Evolutionary conservation across 805 yeast genomes (phyloP), one percentile per base, ranked within the genome.

Genomic region (Candida wancherniae): DNA sequence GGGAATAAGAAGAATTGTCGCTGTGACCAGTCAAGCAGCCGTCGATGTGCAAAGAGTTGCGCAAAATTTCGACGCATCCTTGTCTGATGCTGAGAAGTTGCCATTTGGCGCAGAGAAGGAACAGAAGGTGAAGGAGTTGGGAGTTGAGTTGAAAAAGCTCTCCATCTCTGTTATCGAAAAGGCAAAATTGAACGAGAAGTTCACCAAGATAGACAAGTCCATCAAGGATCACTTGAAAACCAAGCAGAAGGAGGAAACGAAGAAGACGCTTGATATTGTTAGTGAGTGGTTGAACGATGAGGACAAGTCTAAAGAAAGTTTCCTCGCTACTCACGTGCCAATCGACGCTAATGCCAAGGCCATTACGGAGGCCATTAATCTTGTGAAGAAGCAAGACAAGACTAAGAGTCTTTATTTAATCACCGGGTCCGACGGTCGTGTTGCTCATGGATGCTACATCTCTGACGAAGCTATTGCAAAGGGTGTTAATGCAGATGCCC

Each of bases 1-100:
- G 68, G 99, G 99, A 63, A 86, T 87, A 42, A 80, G 99, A 67
- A 85, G 99, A 72, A 84, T 92, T 57, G 96, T 92, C 36, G 97
- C 96, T 16, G 95, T 92, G 31, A 84, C 97, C 11, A 97, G 97
- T 28, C 68, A 75, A 31, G 94, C 79, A 43, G 97, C 98, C 10
- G 78, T 75, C 49, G 90, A 79, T 49, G 97, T 87, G 31, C 96
- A 92, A 70, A 73, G 84, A 56, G 56, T 81, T 43, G 96, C 97
- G 31, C 51, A 55, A 17, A 90, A 81, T 36, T 90, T 80, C 53
- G 78, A 71, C 19, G 67, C 63, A 28, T 69, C 73, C 29, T 71
- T 92, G 39, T 73, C 64, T 26, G 68, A 68, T 24, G 76, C 83
- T 30, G 79, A 69, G 33, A 66, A 68, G 35, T 60, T 85, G 62